phyloP scores from a whole-genome alignment of 1,284 basidiomycete genomes.

The Rhodotorula sp. region DNA sequence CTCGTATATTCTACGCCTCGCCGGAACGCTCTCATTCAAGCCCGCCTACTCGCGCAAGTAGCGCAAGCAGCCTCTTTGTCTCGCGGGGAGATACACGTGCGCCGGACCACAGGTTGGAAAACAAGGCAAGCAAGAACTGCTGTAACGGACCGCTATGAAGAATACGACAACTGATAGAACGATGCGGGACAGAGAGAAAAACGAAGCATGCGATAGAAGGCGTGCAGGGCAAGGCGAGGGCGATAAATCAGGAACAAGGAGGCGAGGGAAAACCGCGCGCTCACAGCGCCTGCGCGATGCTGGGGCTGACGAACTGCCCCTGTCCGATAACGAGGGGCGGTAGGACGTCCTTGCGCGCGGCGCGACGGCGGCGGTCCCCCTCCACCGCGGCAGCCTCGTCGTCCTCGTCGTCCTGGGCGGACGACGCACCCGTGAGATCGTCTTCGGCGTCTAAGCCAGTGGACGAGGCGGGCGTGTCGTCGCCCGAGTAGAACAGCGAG shows the following conservation, averaged over 20 bases:
- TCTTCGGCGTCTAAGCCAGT: neutral
- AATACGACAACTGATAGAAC: neutral
- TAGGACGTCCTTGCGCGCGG: neutral
- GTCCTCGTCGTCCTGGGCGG: slow-evolving; percentile 12
- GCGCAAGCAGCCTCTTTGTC: neutral
- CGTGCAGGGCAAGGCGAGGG: neutral
- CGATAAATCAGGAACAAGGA: neutral
- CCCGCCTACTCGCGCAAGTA: no score
- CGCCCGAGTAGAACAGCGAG: slow-evolving; percentile 8
- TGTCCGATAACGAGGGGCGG: neutral
- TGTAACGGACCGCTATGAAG: neutral
- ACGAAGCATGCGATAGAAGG: neutral
- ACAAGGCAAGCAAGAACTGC: neutral
- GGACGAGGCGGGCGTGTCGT: slow-evolving; percentile 15
- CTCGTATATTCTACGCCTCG: no score
- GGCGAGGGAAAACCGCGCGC: neutral
- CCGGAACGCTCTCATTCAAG: no score
- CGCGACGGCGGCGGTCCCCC: neutral
- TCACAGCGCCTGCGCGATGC: neutral
- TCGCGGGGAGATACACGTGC: neutral
- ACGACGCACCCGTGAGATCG: slow-evolving; percentile 1
- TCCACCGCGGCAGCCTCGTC: neutral
- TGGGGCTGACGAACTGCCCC: neutral
- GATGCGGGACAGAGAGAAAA: neutral
- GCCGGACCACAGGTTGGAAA: no score